Base-by-base conservation (phyloP, 306 rosid genomes). In the Lathyrus sativus region DNA sequence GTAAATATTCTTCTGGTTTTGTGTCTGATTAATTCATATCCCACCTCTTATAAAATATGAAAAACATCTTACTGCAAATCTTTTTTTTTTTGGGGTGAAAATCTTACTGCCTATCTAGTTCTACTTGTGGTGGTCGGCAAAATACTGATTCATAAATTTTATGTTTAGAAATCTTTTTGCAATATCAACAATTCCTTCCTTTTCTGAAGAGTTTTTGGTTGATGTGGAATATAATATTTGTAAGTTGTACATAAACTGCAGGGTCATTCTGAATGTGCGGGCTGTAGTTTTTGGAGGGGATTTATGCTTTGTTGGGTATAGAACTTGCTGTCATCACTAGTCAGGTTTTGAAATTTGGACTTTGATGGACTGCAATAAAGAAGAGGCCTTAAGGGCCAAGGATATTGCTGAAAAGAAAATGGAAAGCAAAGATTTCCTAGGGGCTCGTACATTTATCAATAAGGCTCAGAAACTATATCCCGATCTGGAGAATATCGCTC, bases 301-400 rank as follows among this genome's bases (percentile, higher is more conserved):
- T 37, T 59, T 43, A 76, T 18, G 74, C 62, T 17, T 66, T 67
- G 42, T 76, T 38, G 45, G 68, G 66, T 65, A 66, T 66, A 75
- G 70, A 68, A 68, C 61, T 72, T 53, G 60, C 80, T 68, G 71
- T 29, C 15, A 8, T 72, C 26, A 38, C 77, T 51, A 3, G 5
- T 73, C 15, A 39, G 80, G 62, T 33, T 87, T 73, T 64, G 57
- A 44, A 76, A 43, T 77, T 69, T 71, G 41, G 65, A 57, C 53
- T 55, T 72, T 60, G 43, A 93, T 93, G 99, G 96, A 88, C 57
- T 90, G 96, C 78, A 86, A 93, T 72, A 93, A 81, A 73, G 99
- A 88, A 76, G 99, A 93, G 85, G 99, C 99, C 79, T 13, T 88
- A 79, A 90, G 87, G 89, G 91, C 96, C 79, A 90, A 81, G 81